phyloP scores from a whole-genome alignment of 805 yeast genomes.

The Yamadazyma takamatsuzukensis region DNA sequence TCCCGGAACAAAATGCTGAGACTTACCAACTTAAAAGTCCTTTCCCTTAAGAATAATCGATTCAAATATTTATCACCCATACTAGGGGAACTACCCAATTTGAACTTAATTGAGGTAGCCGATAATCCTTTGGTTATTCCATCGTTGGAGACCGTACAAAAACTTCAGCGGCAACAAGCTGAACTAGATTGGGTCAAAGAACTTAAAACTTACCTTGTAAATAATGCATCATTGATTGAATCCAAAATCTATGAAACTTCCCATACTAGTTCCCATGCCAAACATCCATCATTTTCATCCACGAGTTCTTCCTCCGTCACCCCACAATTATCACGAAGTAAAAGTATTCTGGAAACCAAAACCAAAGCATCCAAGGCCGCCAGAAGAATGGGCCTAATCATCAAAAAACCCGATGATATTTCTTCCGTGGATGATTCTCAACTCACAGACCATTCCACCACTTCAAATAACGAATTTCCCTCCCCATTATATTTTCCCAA shows the following conservation, averaged over 20 bases:
- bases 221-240: constrained; percentile 31
- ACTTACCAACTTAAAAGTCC: constrained; percentile 47
- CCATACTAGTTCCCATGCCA: constrained; percentile 1
- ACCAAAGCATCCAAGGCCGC: constrained; percentile 61
- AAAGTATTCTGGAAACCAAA: constrained; percentile 36
- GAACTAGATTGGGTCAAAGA: constrained; percentile 44
- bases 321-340: constrained; percentile 23
- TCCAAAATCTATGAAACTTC: constrained; percentile 21
- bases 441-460: constrained; percentile 4
- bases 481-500: constrained; percentile 14
- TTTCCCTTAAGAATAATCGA: constrained; percentile 59
- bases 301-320: constrained; percentile 1
- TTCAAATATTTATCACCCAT: constrained; percentile 53
- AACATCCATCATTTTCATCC: neutral
- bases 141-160: constrained; percentile 28
- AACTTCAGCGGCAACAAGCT: constrained; percentile 33
- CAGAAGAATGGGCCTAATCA: constrained; percentile 72
- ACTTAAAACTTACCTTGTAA: constrained; percentile 35
- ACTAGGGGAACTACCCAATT: constrained; percentile 47
- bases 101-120: constrained; percentile 58
- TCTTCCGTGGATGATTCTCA: constrained; percentile 5
- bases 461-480: constrained; percentile 7
- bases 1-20: constrained; percentile 39
- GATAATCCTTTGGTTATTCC: constrained; percentile 60
- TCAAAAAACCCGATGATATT: constrained; percentile 37